phyloP scores from a whole-genome alignment of 1,139 yeast species.

The Kodamaea derodonti region DNA sequence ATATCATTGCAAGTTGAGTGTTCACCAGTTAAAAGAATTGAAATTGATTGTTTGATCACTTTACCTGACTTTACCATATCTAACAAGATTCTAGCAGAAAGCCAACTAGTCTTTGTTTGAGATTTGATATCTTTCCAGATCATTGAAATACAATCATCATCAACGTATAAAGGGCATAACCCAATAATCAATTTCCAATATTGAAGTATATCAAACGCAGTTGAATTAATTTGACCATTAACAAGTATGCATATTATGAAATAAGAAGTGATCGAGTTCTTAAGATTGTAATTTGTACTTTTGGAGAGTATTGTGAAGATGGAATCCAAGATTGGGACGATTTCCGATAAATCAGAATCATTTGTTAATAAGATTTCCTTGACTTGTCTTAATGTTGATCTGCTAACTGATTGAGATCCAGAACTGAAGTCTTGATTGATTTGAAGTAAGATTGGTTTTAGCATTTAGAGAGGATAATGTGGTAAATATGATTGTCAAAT shows the following conservation, averaged over 20 bases:
- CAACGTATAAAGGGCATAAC: conserved; percentile 1
- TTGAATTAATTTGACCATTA: conserved; percentile 1
- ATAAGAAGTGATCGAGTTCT: conserved; percentile 2
- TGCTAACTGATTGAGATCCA: neutral
- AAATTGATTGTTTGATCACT: neutral
- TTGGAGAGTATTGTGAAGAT: neutral
- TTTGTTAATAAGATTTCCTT: too few relatives aligned
- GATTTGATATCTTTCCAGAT: neutral
- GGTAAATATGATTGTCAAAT: too few relatives aligned
- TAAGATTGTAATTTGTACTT: neutral
- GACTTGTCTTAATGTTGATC: neutral
- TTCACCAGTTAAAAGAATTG: neutral
- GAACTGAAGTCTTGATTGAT: neutral
- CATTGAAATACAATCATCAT: conserved; percentile 2
- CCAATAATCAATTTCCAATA: conserved; percentile 2
- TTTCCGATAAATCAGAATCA: neutral
- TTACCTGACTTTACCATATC: neutral
- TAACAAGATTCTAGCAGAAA: conserved; percentile 1
- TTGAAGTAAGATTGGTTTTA: neutral
- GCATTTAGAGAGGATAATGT: too few relatives aligned
- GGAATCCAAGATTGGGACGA: neutral
- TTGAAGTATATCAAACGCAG: neutral
- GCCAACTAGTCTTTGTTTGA: conserved; percentile 2
- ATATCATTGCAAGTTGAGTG: neutral
- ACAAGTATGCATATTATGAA: conserved; percentile 1